These are phyloP conservation scores for Umbelopsis sp. DNA, from an alignment of 192 early-diverging fungal species.

Conservation along the genomic window DNA sequence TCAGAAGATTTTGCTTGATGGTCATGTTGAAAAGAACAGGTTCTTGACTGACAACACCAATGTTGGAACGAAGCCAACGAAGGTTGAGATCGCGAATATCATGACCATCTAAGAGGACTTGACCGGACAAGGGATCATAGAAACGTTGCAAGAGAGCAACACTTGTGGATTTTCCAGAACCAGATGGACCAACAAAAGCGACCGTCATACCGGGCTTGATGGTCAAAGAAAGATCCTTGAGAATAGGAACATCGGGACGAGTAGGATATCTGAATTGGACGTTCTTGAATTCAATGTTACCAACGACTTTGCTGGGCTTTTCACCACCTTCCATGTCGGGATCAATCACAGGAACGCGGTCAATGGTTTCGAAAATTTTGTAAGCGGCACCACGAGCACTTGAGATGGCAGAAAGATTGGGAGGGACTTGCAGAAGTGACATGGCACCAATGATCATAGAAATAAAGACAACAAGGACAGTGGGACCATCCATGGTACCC, in stretches of 20 bases:
- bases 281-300: conserved; percentile 74
- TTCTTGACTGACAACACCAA: conserved; percentile 91
- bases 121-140: conserved; percentile 67
- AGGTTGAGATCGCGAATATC: conserved; percentile 80
- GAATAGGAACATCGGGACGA: conserved; percentile 78
- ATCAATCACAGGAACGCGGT: conserved; percentile 82
- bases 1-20: conserved; percentile 83
- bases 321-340: conserved; percentile 48
- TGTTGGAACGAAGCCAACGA: conserved; percentile 78
- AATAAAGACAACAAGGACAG: conserved; percentile 86
- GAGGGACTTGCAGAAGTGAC: conserved; percentile 69
- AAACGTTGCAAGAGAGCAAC: conserved; percentile 85
- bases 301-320: conserved; percentile 51
- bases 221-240: conserved; percentile 71
- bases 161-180: conserved; percentile 87
- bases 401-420: conserved; percentile 75
- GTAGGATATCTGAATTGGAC: conserved; percentile 87
- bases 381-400: conserved; percentile 80
- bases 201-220: conserved; percentile 80
- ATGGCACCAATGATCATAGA: conserved; percentile 82
- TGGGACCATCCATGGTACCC: conserved; percentile 43
- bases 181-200: conserved; percentile 90
- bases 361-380: conserved; percentile 81
- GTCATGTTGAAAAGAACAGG: conserved; percentile 81
- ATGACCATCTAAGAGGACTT: conserved; percentile 72